These are phyloP conservation scores for Aspergillus hancockii DNA, from an alignment of 495 filamentous ascomycete species.

Conservation along the genomic window DNA sequence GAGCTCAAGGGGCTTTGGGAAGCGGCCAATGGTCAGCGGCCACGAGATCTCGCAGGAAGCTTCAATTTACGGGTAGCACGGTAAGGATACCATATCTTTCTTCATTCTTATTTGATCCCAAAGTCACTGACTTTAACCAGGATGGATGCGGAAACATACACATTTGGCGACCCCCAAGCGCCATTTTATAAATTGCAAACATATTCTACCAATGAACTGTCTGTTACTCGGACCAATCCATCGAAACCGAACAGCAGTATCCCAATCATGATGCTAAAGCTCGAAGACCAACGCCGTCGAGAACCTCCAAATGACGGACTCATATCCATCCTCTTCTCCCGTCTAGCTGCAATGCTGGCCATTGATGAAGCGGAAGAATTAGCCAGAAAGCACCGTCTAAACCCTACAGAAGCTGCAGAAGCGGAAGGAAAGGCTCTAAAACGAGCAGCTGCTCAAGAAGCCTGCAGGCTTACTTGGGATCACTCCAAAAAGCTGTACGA, in stretches of 20 bases:
- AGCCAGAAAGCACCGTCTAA: constrained; percentile 42
- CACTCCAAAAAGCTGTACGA: constrained; percentile 62
- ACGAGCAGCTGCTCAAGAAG: constrained; percentile 68
- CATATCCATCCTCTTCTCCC: constrained; percentile 72
- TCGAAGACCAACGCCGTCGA: constrained; percentile 58
- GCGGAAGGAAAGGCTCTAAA: constrained; percentile 59
- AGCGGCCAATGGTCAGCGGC: constrained; percentile 55
- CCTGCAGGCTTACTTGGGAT: constrained; percentile 72
- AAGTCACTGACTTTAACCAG: constrained; percentile 24
- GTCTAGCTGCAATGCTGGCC: constrained; percentile 67
- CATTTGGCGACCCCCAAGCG: constrained; percentile 37
- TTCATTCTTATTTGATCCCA: background rate
- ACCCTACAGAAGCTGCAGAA: constrained; percentile 42
- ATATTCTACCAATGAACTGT: constrained; percentile 40
- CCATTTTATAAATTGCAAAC: constrained; percentile 51
- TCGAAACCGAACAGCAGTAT: constrained; percentile 36
- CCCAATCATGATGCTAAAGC: constrained; percentile 57
- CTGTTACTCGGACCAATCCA: constrained; percentile 42
- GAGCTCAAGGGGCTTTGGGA: constrained; percentile 54
- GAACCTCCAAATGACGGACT: constrained; percentile 66
- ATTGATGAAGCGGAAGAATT: constrained; percentile 60
- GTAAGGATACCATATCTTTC: constrained; percentile 26
- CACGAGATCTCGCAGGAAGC: constrained; percentile 33
- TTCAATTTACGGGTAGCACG: constrained; percentile 49
- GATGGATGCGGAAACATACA: constrained; percentile 38